Percentiles rank a stretch among this genome's conserved stretches.
phyloP scores from a whole-genome alignment of 768 basidiomycete genomes.

The Amanita rubescens region DNA sequence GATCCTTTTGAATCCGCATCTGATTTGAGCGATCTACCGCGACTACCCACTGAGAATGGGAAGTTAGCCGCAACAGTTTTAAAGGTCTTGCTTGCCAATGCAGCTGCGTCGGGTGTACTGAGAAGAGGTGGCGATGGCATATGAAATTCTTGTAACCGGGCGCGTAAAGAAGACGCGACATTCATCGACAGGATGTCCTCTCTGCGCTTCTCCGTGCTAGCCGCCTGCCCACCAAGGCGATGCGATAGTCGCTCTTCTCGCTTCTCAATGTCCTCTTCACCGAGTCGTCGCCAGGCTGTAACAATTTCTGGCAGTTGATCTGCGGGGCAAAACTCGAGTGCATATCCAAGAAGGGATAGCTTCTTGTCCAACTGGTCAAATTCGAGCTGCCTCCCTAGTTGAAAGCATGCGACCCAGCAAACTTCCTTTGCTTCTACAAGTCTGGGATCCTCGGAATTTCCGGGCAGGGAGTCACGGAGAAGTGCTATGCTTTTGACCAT shows the following conservation, averaged over 20 bases:
- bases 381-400: constrained; percentile 78
- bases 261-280: constrained; percentile 51
- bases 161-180: constrained; percentile 47
- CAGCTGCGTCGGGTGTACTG: constrained; percentile 72
- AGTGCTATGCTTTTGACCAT: constrained; percentile 62
- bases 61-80: constrained; percentile 69
- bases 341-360: constrained; percentile 66
- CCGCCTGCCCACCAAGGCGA: constrained; percentile 18
- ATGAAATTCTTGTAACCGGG: constrained; percentile 57
- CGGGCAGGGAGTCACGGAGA: constrained; percentile 30
- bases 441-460: constrained; percentile 28
- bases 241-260: constrained; percentile 37
- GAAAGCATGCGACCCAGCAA: constrained; percentile 86
- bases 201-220: constrained; percentile 5
- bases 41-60: constrained; percentile 51
- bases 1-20: constrained; percentile 37
- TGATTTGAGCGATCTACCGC: constrained; percentile 29
- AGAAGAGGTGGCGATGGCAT: constrained; percentile 64
- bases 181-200: constrained; percentile 17
- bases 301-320: constrained; percentile 78
- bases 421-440: constrained; percentile 65
- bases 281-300: constrained; percentile 65
- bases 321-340: constrained; percentile 80
- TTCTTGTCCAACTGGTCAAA: constrained; percentile 63
- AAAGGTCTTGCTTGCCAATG: constrained; percentile 74